Conservation (phyloP, 768 basidiomycete genomes). For the Tylopilus subfusipes region DNA sequence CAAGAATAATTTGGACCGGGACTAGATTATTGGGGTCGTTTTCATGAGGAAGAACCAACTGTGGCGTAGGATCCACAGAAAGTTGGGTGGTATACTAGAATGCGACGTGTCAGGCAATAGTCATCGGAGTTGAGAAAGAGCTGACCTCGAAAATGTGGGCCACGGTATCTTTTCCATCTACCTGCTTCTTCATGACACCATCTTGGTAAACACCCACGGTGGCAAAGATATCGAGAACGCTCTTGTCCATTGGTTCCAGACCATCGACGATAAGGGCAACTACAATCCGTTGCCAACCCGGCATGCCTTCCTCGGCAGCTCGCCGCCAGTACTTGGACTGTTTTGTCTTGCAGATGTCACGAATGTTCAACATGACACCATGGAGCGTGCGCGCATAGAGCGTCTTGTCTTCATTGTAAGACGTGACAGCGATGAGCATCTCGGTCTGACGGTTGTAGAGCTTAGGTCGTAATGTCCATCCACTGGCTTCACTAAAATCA, state of each 20-base stretch:
- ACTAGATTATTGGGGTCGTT: constrained; percentile 91
- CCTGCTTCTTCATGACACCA: constrained; percentile 90
- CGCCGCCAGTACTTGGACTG: constrained; percentile 89
- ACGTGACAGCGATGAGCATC: constrained; percentile 90
- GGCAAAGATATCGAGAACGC: constrained; percentile 81
- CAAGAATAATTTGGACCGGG: constrained; percentile 87
- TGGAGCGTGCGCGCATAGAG: constrained; percentile 91
- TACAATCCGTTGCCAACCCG: constrained; percentile 88
- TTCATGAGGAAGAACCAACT: constrained; percentile 84
- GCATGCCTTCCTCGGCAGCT: constrained; percentile 76
- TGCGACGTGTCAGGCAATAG: constrained; percentile 2
- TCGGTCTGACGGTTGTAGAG: constrained; percentile 89
- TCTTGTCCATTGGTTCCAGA: constrained; percentile 94
- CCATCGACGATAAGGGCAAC: constrained; percentile 92
- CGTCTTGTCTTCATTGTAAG: constrained; percentile 90
- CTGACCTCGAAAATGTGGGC: constrained; percentile 93
- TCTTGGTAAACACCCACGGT: constrained; percentile 94
- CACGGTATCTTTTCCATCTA: constrained; percentile 83
- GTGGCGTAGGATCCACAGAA: constrained; percentile 86
- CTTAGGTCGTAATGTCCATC: constrained; percentile 82
- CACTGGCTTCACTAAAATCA: constrained; percentile 74
- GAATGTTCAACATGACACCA: constrained; percentile 96
- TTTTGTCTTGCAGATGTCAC: constrained; percentile 95
- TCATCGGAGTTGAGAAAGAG: constrained; percentile 1
- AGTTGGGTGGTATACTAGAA: constrained; percentile 92